A percentile compares a stretch with the other conserved stretches of the same genome.
Evolutionary conservation across 805 yeast species (phyloP).

Genomic region (Wickerhamiella lipophila): DNA sequence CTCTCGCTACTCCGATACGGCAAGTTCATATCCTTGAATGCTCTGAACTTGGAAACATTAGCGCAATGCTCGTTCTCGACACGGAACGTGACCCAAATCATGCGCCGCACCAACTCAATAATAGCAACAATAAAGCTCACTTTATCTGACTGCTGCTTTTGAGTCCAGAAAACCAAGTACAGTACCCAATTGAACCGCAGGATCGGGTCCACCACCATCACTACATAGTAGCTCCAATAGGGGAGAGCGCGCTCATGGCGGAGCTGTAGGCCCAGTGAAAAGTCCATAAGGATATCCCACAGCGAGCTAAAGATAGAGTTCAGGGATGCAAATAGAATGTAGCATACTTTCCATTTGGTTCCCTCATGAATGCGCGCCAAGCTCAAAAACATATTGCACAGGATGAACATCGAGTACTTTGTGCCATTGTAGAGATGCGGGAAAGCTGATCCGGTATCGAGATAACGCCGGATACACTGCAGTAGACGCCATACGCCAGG

Average conservation of each 20-base stretch:
- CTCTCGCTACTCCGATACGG: slow-evolving; percentile 49
- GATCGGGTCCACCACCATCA: slow-evolving; percentile 59
- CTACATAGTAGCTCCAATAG: slow-evolving; percentile 55
- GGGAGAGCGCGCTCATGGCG: slow-evolving; percentile 31
- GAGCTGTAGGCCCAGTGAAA: slow-evolving; percentile 45
- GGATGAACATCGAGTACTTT: slow-evolving; percentile 56
- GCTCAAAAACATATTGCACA: slow-evolving; percentile 62
- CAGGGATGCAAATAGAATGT: slow-evolving; percentile 59
- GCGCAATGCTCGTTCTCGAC: slow-evolving; percentile 95
- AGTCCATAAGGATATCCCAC: slow-evolving; percentile 95
- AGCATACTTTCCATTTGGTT: slow-evolving; percentile 37
- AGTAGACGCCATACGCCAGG: slow-evolving; percentile 86
- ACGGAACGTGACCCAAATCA: slow-evolving; percentile 82
- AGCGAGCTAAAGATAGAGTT: slow-evolving; percentile 56
- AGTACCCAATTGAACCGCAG: slow-evolving; percentile 87
- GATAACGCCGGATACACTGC: slow-evolving; percentile 83
- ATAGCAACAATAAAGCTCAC: slow-evolving; percentile 74
- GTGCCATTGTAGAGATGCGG: slow-evolving; percentile 86
- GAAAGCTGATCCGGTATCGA: slow-evolving; percentile 89
- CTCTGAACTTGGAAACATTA: slow-evolving; percentile 72
- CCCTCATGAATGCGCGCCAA: slow-evolving; percentile 55
- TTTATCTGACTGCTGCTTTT: slow-evolving; percentile 76
- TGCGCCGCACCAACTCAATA: slow-evolving; percentile 71
- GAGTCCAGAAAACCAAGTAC: slow-evolving; percentile 62
- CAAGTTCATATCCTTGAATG: slow-evolving; percentile 72